Base-by-base conservation (phyloP, 495 filamentous ascomycete species). In the Penicillium lividum region DNA sequence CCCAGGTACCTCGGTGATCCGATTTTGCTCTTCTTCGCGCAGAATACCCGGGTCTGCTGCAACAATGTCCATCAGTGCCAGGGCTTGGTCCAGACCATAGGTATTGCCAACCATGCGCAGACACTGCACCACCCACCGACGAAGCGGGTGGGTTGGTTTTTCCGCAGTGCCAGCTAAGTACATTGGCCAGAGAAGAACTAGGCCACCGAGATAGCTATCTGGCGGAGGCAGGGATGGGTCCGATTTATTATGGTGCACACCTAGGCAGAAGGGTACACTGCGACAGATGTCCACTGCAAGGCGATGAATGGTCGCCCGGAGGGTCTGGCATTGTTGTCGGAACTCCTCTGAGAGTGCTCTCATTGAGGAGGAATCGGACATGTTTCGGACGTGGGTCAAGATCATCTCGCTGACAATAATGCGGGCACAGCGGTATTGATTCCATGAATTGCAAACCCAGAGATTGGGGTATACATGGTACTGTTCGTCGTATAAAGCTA, bases 371-470 rank as follows among this genome's bases (percentile, higher is more conserved):
- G 50, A 55, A 15, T 61, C 46, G 16, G 65, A 61, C 3, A 66
- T 46, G 36, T 62, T 43, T 22, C 58, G 45, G 38, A 66, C 61
- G 15, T 59, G 65, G 8, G 58, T 60, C 1, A 77, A 62, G 8
- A 88, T 79, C 25, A 77, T 73, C 53, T 87, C 80, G 63, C 79
- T 82, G 28, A 81, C 70, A 11, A 86, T 64, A 43, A 87, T 82
- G 29, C 83, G 81, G 3, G 82, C 77, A 68, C 80, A 82, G 31
- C 87, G 84, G 61, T 85, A 87, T 52, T 86, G 79, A 54, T 86
- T 89, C 82, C 82, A 86, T 28, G 82, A 73, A 25, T 81, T 74
- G 15, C 78, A 78, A 29, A 79, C 71, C 82, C 83, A 87, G 42
- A 83, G 75, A 51, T 81, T 78, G 5, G 64, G 63, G 62, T 89